phyloP scores from a whole-genome alignment of 805 yeast species.

The Saturnispora sanitii region DNA sequence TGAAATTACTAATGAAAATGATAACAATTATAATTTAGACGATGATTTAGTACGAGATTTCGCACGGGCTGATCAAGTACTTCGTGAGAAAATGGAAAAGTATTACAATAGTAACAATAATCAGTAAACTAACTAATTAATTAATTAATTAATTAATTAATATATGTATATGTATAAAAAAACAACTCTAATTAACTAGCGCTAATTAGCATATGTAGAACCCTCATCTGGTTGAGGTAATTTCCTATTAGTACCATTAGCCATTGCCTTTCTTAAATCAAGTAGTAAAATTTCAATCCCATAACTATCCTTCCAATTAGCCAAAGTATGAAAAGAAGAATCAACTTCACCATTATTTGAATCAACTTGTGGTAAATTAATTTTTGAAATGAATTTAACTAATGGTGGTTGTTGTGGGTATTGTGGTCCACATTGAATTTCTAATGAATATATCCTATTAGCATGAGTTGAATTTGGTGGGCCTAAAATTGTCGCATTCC shows the following conservation, averaged over 20 bases:
- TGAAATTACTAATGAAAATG: conserved; percentile 31
- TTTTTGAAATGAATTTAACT: conserved; percentile 70
- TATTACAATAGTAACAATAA: conserved; percentile 17
- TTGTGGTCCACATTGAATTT: conserved; percentile 67
- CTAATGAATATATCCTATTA: conserved; percentile 82
- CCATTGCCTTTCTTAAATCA: conserved; percentile 89
- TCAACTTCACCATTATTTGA: conserved; percentile 46
- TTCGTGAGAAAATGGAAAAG: conserved; percentile 22
- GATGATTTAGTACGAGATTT: conserved; percentile 20
- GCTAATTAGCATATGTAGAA: conserved; percentile 28
- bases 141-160: no score
- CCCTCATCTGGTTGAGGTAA: conserved; percentile 91
- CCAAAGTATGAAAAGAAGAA: conserved; percentile 52
- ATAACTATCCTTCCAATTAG: conserved; percentile 80
- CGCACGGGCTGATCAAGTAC: conserved; percentile 24
- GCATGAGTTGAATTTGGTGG: conserved; percentile 83
- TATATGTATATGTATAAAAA: no score
- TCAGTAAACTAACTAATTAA: background rate
- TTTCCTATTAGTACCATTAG: conserved; percentile 69
- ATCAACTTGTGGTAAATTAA: conserved; percentile 90
- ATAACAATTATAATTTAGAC: conserved; percentile 25
- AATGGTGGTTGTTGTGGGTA: conserved; percentile 89
- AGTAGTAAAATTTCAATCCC: conserved; percentile 89
- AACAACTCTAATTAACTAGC: no score
- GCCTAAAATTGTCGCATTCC: conserved; percentile 98